Evolutionary conservation across 2,329 filamentous ascomycete genomes (phyloP).

Genomic region (Pseudocercospora musae): DNA sequence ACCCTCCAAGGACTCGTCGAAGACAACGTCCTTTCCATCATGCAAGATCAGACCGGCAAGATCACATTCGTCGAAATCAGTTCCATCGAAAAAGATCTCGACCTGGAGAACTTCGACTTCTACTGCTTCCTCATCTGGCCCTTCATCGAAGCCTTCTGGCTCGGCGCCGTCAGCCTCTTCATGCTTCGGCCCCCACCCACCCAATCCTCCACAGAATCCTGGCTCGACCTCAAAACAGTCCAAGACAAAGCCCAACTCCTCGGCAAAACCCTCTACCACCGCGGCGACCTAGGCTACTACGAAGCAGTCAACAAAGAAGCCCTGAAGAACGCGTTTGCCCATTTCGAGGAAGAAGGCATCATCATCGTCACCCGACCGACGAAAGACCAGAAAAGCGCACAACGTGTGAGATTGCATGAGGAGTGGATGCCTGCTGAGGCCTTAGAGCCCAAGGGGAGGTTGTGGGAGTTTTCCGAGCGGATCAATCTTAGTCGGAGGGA

Average conservation of each 20-base stretch:
- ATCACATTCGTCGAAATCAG: constrained; percentile 71
- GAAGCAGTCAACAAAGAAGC: constrained; percentile 99
- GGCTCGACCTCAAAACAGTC: constrained; percentile 53
- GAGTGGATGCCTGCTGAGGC: constrained; percentile 57
- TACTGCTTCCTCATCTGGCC: constrained; percentile 99
- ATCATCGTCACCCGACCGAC: constrained; percentile 64
- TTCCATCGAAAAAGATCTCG: constrained; percentile 69
- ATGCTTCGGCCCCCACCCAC: constrained; percentile 70
- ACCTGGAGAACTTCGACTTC: constrained; percentile 94
- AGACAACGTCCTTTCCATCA: constrained; percentile 72
- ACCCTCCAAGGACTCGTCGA: constrained; percentile 74
- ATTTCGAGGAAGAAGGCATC: constrained; percentile 89
- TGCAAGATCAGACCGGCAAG: constrained; percentile 50
- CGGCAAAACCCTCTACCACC: constrained; percentile 94
- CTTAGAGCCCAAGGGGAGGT: constrained; percentile 57
- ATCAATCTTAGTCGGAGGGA: constrained; percentile 81
- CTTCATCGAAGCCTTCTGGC: constrained; percentile 92
- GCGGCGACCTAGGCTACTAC: constrained; percentile 94
- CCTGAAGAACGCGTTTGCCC: constrained; percentile 84
- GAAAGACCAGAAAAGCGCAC: constrained; percentile 54
- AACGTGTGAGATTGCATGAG: constrained; percentile 60
- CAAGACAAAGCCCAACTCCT: constrained; percentile 74
- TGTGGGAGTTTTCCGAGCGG: constrained; percentile 90
- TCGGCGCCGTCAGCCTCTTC: constrained; percentile 83
- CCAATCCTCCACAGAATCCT: constrained; percentile 52